Conservation (phyloP, 345 rosid genomes). For the Aurinia saxatilis region DNA sequence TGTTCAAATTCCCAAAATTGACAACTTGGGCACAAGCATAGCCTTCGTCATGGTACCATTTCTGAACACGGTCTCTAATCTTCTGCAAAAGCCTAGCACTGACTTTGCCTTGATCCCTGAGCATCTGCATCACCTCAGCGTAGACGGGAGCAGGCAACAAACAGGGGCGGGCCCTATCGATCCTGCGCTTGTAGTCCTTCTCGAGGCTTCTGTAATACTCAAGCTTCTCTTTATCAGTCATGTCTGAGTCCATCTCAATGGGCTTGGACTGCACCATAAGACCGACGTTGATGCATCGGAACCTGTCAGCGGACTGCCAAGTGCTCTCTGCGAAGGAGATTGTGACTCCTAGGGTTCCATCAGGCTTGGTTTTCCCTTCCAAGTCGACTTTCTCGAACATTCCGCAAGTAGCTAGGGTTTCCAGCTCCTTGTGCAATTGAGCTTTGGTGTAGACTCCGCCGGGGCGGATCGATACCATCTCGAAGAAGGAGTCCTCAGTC, state of each 20-base stretch:
- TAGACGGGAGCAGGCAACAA: slow-evolving; percentile 53
- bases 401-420: slow-evolving; percentile 86
- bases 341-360: slow-evolving; percentile 60
- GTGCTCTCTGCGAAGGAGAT: slow-evolving; percentile 83
- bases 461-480: slow-evolving; percentile 85
- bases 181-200: slow-evolving; percentile 85
- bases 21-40: slow-evolving; percentile 97
- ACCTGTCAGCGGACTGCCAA: slow-evolving; percentile 85
- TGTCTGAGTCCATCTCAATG: slow-evolving; percentile 79
- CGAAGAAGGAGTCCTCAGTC: slow-evolving; percentile 86
- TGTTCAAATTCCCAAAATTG: slow-evolving; percentile 91
- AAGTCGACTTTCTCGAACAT: slow-evolving; percentile 96
- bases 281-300: slow-evolving; percentile 88
- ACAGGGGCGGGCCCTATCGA: slow-evolving; percentile 75
- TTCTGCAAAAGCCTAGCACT: slow-evolving; percentile 89
- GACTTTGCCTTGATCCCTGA: slow-evolving; percentile 73
- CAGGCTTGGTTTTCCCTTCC: slow-evolving; percentile 77
- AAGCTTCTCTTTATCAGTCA: slow-evolving; percentile 93
- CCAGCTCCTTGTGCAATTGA: slow-evolving; percentile 81
- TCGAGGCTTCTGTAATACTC: slow-evolving; percentile 79
- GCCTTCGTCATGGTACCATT: slow-evolving; percentile 96
- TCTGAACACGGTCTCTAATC: slow-evolving; percentile 89
- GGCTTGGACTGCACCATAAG: slow-evolving; percentile 79
- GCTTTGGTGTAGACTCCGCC: slow-evolving; percentile 83
- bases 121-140: slow-evolving; percentile 63